These are phyloP conservation scores for Daldinia vernicosa DNA, from an alignment of 495 filamentous ascomycete genomes.

Conservation along the genomic window DNA sequence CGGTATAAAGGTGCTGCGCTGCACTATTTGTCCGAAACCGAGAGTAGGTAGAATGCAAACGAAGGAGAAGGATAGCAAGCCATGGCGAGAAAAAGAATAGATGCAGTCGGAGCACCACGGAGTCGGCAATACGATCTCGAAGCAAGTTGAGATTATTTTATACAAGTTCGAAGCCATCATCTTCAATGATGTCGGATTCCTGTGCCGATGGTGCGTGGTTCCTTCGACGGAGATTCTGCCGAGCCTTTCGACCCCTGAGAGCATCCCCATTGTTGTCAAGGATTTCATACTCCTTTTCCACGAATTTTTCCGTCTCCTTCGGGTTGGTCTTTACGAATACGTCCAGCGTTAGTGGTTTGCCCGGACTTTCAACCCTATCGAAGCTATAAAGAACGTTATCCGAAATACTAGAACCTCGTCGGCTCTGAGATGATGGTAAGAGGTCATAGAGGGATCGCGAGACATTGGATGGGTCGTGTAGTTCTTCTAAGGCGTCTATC, in stretches of 20 bases:
- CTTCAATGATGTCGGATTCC: constrained; percentile 44
- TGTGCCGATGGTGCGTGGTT: constrained; percentile 11
- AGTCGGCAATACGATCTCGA: neutral
- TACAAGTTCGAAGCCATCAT: constrained; percentile 59
- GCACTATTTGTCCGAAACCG: neutral
- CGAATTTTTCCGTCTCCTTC: constrained; percentile 56
- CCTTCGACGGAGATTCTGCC: constrained; percentile 49
- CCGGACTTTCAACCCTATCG: constrained; percentile 53
- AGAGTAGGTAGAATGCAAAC: constrained; percentile 1
- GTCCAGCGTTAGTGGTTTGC: constrained; percentile 51
- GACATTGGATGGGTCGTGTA: constrained; percentile 45
- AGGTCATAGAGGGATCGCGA: constrained; percentile 46
- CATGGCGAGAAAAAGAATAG: constrained; percentile 4
- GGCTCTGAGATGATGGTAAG: constrained; percentile 32
- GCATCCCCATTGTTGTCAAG: constrained; percentile 55
- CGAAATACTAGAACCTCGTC: constrained; percentile 38
- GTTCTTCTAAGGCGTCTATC: constrained; percentile 45
- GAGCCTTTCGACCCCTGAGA: constrained; percentile 55
- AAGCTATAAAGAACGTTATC: constrained; percentile 57
- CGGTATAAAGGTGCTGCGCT: constrained; percentile 1
- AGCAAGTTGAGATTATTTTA: constrained; percentile 31
- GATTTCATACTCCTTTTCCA: constrained; percentile 60
- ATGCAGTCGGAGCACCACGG: constrained; percentile 1
- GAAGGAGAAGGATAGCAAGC: constrained; percentile 1
- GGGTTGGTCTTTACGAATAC: constrained; percentile 54